Percentiles rank a stretch among this genome's conserved stretches.
phyloP scores from a whole-genome alignment of 78 protist species.

The Chrysochromulina parva region DNA sequence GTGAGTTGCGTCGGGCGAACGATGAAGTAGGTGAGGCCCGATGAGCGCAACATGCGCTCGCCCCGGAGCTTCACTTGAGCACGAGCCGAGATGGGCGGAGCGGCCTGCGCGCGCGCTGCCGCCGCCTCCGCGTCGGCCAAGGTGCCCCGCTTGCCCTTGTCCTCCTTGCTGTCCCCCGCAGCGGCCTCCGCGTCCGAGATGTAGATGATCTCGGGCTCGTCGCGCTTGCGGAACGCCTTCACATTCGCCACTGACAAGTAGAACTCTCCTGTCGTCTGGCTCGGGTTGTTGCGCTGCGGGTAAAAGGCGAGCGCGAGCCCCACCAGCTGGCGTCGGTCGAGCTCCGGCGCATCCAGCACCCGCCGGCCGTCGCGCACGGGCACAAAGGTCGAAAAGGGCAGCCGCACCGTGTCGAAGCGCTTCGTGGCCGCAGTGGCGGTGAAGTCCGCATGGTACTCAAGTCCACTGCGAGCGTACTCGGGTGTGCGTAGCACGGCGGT shows the following conservation, averaged over 20 bases:
- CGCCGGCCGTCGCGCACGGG: neutral
- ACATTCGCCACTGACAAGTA: neutral
- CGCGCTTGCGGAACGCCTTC: neutral
- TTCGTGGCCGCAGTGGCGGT: neutral
- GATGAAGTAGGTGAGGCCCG: too few relatives aligned
- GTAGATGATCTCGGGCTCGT: neutral
- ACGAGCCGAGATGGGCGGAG: too few relatives aligned
- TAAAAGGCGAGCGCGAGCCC: neutral
- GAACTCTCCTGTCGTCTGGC: neutral
- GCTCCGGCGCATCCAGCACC: neutral
- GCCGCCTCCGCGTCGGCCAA: too few relatives aligned
- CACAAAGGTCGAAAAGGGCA: neutral
- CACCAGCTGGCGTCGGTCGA: neutral
- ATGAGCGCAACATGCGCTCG: too few relatives aligned
- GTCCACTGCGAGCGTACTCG: neutral
- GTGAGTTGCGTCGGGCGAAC: too few relatives aligned
- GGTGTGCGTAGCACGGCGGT: neutral
- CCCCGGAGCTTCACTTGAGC: too few relatives aligned
- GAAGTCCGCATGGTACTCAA: neutral
- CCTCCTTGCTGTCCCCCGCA: too few relatives aligned
- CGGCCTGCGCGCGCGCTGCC: too few relatives aligned
- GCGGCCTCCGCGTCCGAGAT: neutral
- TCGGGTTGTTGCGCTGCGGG: neutral
- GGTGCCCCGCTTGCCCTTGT: too few relatives aligned
- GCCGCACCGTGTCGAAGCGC: neutral